These are phyloP conservation scores for Bretziella fagacearum DNA, from an alignment of 2,329 filamentous ascomycete genomes.

Conservation along the genomic window DNA sequence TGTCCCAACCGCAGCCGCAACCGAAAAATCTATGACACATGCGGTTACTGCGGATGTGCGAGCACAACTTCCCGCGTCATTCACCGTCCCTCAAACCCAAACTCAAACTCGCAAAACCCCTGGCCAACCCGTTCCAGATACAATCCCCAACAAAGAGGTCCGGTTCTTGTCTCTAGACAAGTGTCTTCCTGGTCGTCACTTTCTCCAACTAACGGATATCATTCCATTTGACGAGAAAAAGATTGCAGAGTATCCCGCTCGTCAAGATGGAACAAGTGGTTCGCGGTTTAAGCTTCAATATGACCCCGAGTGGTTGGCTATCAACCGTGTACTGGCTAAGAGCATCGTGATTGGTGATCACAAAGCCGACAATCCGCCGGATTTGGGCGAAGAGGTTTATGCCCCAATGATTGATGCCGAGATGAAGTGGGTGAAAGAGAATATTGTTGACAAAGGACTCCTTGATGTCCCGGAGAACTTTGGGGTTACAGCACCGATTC, in stretches of 20 bases:
- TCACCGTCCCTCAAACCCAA: conserved; percentile 29
- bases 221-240: conserved; percentile 27
- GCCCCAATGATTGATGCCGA: conserved; percentile 49
- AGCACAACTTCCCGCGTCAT: conserved; percentile 60
- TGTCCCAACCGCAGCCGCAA: not conserved
- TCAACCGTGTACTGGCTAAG: conserved; percentile 62
- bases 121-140: conserved; percentile 47
- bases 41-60: conserved; percentile 47
- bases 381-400: conserved; percentile 56
- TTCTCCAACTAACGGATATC: conserved; percentile 62
- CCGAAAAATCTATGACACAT: conserved; percentile 15
- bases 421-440: conserved; percentile 61
- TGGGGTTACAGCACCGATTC: conserved; percentile 53
- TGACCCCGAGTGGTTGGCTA: conserved; percentile 90
- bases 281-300: conserved; percentile 54
- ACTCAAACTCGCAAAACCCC: conserved; percentile 23
- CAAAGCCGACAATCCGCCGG: conserved; percentile 32
- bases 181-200: conserved; percentile 62
- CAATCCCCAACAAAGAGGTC: conserved; percentile 63
- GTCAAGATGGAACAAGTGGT: conserved; percentile 22
- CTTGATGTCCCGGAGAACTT: conserved; percentile 68
- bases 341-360: conserved; percentile 47
- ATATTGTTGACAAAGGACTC: conserved; percentile 46
- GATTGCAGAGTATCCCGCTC: conserved; percentile 16
- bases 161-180: conserved; percentile 86